Conservation (phyloP, 768 basidiomycete species). For the Russula earlei region DNA sequence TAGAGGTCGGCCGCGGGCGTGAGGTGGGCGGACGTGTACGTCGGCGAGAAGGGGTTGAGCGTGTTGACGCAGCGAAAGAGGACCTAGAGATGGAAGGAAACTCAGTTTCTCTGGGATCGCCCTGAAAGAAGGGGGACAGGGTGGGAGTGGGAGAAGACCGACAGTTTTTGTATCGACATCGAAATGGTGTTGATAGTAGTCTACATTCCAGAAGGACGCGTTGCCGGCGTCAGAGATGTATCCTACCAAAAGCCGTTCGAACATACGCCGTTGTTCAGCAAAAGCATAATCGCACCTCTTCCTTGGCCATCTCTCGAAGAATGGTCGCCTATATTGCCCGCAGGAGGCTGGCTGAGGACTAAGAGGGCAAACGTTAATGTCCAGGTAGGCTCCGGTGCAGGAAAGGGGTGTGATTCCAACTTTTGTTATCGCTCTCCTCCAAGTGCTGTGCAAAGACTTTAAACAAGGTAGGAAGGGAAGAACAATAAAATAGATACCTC, state of each 20-base stretch:
- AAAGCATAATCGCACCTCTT: slow-evolving; percentile 10
- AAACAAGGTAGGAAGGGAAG: neutral
- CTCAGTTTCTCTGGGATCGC: no score
- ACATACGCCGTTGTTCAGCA: neutral
- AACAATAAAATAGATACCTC: slow-evolving; percentile 35
- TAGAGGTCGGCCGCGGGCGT: slow-evolving; percentile 64
- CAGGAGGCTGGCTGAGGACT: slow-evolving; percentile 9
- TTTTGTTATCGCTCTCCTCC: slow-evolving; percentile 33
- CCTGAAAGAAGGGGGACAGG: neutral
- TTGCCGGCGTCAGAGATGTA: slow-evolving; percentile 50
- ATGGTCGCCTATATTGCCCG: neutral
- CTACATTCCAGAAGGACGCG: slow-evolving; percentile 58
- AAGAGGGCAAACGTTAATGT: neutral
- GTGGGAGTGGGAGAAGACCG: slow-evolving; percentile 14
- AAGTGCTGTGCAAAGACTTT: slow-evolving; percentile 32
- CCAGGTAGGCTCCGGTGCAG: no score
- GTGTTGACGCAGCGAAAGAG: slow-evolving; percentile 69
- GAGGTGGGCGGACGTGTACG: slow-evolving; percentile 54
- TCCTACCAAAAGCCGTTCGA: slow-evolving; percentile 33
- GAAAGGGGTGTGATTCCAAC: neutral
- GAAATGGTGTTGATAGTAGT: slow-evolving; percentile 83
- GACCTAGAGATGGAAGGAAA: slow-evolving; percentile 37
- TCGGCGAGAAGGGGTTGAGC: slow-evolving; percentile 59
- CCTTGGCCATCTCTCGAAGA: neutral
- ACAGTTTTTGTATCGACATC: slow-evolving; percentile 80